These are phyloP conservation scores for Ganoderma lucidum DNA, from an alignment of 1,284 basidiomycete species.

Conservation along the genomic window DNA sequence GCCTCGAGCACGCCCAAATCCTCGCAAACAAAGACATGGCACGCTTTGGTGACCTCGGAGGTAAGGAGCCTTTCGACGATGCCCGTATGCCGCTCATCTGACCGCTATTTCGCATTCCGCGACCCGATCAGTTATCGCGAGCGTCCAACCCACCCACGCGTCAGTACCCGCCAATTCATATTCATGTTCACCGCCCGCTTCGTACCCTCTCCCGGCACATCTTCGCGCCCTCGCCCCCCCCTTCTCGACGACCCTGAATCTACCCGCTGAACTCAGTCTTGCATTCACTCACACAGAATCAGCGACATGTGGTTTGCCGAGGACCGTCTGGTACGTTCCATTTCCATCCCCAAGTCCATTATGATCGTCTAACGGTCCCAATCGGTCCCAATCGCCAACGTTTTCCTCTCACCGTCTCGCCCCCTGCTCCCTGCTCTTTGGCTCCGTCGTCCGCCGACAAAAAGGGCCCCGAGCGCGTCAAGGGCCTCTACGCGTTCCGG, in stretches of 20 bases:
- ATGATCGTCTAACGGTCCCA: no score
- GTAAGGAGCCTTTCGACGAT: constrained; percentile 48
- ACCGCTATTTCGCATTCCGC: constrained; percentile 14
- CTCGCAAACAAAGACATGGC: constrained; percentile 76
- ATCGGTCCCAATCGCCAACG: background rate
- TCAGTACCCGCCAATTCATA: constrained; percentile 47
- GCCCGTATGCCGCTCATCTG: constrained; percentile 8
- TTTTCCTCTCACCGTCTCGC: background rate
- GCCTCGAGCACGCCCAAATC: constrained; percentile 93
- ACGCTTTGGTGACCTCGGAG: constrained; percentile 79
- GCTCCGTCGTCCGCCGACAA: background rate
- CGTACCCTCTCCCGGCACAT: background rate
- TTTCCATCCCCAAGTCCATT: background rate
- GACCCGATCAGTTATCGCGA: constrained; percentile 70
- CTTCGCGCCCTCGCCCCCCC: constrained; percentile 6
- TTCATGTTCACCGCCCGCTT: background rate
- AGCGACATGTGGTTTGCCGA: constrained; percentile 93
- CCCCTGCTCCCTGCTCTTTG: background rate
- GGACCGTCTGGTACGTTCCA: constrained; percentile 69
- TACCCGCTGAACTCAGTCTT: background rate
- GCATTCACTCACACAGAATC: constrained; percentile 50
- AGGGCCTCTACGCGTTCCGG: constrained; percentile 88
- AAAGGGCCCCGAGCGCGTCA: constrained; percentile 84
- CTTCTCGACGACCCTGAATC: constrained; percentile 17
- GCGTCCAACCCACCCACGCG: constrained; percentile 91